Evolutionary conservation across 2,329 filamentous ascomycete genomes (phyloP).

Genomic region (Penicillium sclerotiorum): DNA sequence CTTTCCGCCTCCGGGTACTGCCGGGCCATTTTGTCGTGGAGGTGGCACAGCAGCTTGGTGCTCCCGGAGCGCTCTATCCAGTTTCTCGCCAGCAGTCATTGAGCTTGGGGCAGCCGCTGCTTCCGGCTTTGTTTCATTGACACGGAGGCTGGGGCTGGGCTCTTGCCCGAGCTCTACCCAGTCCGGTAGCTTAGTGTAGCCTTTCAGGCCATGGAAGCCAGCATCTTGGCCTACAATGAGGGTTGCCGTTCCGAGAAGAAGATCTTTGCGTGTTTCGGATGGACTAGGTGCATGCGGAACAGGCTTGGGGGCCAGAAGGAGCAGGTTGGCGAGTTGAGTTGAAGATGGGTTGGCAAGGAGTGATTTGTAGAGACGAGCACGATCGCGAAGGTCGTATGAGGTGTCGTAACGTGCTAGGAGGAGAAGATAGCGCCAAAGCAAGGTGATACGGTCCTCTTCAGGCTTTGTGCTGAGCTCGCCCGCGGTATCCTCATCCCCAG

Average conservation of each 20-base stretch:
- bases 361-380: slow-evolving; percentile 82
- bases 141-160: slow-evolving; percentile 73
- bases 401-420: slow-evolving; percentile 88
- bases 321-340: slow-evolving; percentile 82
- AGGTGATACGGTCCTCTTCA: slow-evolving; percentile 65
- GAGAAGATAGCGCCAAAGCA: slow-evolving; percentile 82
- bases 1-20: slow-evolving; percentile 29
- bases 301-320: slow-evolving; percentile 91
- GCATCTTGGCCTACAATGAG: slow-evolving; percentile 78
- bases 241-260: slow-evolving; percentile 80
- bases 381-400: slow-evolving; percentile 92
- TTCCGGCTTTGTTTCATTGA: slow-evolving; percentile 53
- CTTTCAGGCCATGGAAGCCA: slow-evolving; percentile 71
- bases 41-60: slow-evolving; percentile 34
- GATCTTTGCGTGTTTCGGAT: slow-evolving; percentile 76
- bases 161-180: slow-evolving; percentile 84
- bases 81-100: slow-evolving; percentile 45
- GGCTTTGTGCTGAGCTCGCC: slow-evolving; percentile 33
- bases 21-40: slow-evolving; percentile 18
- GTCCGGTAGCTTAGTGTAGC: slow-evolving; percentile 77
- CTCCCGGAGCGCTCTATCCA: slow-evolving; percentile 48
- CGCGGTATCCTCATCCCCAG: slow-evolving; percentile 29
- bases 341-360: slow-evolving; percentile 74
- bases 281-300: slow-evolving; percentile 89
- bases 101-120: slow-evolving; percentile 29